Evolutionary conservation across 2,329 filamentous ascomycete species (phyloP).

Genomic region (Rhynchosporium agropyri): DNA sequence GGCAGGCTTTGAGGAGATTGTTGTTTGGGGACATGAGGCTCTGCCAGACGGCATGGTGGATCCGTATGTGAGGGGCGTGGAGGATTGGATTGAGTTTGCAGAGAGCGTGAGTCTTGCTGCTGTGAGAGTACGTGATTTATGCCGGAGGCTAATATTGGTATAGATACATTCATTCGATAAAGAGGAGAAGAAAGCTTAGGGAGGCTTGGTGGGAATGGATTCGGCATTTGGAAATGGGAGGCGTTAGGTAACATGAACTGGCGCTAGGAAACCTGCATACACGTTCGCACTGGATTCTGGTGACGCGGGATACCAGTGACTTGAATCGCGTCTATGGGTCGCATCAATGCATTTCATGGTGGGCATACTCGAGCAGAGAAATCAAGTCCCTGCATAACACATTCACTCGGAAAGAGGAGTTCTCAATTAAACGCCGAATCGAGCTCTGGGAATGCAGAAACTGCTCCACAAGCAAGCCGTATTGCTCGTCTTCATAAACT

Average conservation of each 20-base stretch:
- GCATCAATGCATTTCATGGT: too few relatives aligned
- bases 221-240: slow-evolving; percentile 18
- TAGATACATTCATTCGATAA: slow-evolving; percentile 29
- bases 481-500: too few relatives aligned
- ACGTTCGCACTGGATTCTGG: not conserved
- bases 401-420: too few relatives aligned
- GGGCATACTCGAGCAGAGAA: too few relatives aligned
- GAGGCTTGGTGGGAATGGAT: not conserved
- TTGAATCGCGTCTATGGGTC: too few relatives aligned
- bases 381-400: too few relatives aligned
- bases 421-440: too few relatives aligned
- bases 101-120: slow-evolving; percentile 55
- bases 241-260: slow-evolving; percentile 18
- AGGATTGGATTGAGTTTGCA: slow-evolving; percentile 80
- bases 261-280: not conserved
- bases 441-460: too few relatives aligned
- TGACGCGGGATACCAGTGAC: not conserved
- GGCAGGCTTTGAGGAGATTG: slow-evolving; percentile 71
- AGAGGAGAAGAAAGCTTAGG: slow-evolving; percentile 13
- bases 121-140: not conserved
- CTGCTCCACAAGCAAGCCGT: too few relatives aligned
- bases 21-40: slow-evolving; percentile 83
- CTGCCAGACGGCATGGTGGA: slow-evolving; percentile 64
- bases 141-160: slow-evolving; percentile 15
- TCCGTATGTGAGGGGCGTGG: slow-evolving; percentile 71